A percentile compares a stretch with the other conserved stretches of the same genome.
Conservation (phyloP, 371 early-diverging fungal species). For the Mortierella sp. region DNA sequence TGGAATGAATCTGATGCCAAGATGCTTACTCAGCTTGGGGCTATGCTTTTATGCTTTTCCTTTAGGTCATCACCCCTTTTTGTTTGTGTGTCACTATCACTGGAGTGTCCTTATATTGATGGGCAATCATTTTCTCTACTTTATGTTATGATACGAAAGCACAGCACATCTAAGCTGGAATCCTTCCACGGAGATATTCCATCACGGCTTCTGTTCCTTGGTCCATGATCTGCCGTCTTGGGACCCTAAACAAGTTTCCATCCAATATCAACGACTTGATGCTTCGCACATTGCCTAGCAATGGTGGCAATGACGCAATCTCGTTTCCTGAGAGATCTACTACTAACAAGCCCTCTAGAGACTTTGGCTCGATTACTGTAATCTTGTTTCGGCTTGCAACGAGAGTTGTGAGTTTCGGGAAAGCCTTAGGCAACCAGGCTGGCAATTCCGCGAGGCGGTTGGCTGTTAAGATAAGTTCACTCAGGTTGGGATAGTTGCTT, state of each 20-base stretch:
- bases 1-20: too few species aligned
- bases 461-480: constrained; percentile 60
- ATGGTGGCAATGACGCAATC: constrained; percentile 70
- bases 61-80: too few species aligned
- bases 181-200: constrained; percentile 66
- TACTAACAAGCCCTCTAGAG: constrained; percentile 62
- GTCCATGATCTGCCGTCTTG: constrained; percentile 71
- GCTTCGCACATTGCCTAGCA: constrained; percentile 62
- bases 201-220: constrained; percentile 73
- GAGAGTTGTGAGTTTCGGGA: constrained; percentile 67
- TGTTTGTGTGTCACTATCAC: too few species aligned
- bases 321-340: constrained; percentile 74
- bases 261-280: constrained; percentile 67
- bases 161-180: constrained; percentile 26
- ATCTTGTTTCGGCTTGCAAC: constrained; percentile 65
- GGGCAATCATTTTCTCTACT: too few species aligned
- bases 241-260: constrained; percentile 79
- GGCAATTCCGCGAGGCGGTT: constrained; percentile 64
- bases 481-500: constrained; percentile 61
- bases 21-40: too few species aligned
- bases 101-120: too few species aligned
- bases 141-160: too few species aligned
- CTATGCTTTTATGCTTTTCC: too few species aligned
- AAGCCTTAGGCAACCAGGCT: constrained; percentile 50
- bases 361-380: constrained; percentile 58